phyloP scores from a whole-genome alignment of 495 filamentous ascomycete species.

The Neurospora sp. region DNA sequence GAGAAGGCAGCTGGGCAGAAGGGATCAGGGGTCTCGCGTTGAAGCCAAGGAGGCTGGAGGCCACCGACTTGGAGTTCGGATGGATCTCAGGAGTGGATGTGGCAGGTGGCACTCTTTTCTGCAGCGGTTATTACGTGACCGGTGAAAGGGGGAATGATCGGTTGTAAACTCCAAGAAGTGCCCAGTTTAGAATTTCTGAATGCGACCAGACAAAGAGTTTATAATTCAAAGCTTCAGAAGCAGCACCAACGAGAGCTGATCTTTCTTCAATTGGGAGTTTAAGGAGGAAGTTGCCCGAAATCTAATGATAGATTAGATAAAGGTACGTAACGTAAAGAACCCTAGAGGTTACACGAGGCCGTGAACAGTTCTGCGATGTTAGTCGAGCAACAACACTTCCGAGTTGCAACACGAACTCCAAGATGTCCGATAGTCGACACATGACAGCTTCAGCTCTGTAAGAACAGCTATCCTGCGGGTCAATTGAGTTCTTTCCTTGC shows the following conservation, averaged over 20 bases:
- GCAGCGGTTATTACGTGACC: not conserved
- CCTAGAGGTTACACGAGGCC: not conserved
- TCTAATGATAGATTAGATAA: not conserved
- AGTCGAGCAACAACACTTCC: not conserved
- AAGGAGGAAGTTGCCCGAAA: not conserved
- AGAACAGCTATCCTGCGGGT: not conserved
- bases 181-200: not conserved
- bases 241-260: not conserved
- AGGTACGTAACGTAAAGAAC: not conserved
- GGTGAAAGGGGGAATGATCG: not conserved
- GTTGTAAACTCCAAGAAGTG: not conserved
- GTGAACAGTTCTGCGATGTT: not conserved
- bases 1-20: not conserved
- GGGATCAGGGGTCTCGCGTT: not conserved
- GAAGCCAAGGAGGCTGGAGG: not conserved
- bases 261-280: not conserved
- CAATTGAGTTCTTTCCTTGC: not conserved
- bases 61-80: not conserved
- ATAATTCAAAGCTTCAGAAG: not conserved
- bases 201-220: not conserved
- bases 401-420: not conserved
- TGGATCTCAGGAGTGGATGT: not conserved
- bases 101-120: not conserved
- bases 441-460: not conserved
- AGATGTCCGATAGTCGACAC: not conserved